Evolutionary conservation across 805 yeast genomes (phyloP).

Genomic region (Kurtzmaniella cleridarum): DNA sequence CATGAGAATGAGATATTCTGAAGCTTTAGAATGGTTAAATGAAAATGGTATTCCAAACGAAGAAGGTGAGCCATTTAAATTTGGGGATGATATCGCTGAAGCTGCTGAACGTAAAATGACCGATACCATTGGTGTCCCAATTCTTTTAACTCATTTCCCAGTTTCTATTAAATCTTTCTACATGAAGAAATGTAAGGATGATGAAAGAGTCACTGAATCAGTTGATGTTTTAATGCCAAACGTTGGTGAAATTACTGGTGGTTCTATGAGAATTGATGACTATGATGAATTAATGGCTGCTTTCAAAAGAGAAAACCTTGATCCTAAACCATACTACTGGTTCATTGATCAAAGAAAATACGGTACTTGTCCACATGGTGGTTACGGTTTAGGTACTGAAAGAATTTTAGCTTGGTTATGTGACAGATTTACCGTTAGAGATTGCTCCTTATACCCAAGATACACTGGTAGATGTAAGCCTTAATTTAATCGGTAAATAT

Average conservation of each 20-base stretch:
- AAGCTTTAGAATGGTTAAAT: conserved; percentile 94
- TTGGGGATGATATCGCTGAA: conserved; percentile 99
- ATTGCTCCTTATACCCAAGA: conserved; percentile 96
- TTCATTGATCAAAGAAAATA: conserved; percentile 91
- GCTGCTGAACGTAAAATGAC: conserved; percentile 99
- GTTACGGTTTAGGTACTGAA: conserved; percentile 98
- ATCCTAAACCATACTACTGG: conserved; percentile 87
- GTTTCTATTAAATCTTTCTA: conserved; percentile 95
- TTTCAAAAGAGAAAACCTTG: conserved; percentile 87
- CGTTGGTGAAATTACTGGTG: conserved; percentile 98
- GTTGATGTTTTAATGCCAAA: conserved; percentile 98
- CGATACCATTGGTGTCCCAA: conserved; percentile 89
- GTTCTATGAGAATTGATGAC: conserved; percentile 93
- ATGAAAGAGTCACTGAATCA: conserved; percentile 92
- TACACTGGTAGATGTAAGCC: conserved; percentile 98
- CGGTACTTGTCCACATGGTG: conserved; percentile 98
- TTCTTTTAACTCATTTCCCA: conserved; percentile 90
- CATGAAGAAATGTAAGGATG: conserved; percentile 90
- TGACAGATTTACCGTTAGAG: conserved; percentile 96
- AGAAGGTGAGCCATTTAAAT: conserved; percentile 86
- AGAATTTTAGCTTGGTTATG: conserved; percentile 98
- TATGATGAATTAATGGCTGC: conserved; percentile 82
- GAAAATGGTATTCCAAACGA: conserved; percentile 93
- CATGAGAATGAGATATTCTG: conserved; percentile 83
- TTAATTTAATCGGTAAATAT: conserved; percentile 24